Base-by-base conservation (phyloP, 805 yeast genomes). In the Teunomyces atbi region DNA sequence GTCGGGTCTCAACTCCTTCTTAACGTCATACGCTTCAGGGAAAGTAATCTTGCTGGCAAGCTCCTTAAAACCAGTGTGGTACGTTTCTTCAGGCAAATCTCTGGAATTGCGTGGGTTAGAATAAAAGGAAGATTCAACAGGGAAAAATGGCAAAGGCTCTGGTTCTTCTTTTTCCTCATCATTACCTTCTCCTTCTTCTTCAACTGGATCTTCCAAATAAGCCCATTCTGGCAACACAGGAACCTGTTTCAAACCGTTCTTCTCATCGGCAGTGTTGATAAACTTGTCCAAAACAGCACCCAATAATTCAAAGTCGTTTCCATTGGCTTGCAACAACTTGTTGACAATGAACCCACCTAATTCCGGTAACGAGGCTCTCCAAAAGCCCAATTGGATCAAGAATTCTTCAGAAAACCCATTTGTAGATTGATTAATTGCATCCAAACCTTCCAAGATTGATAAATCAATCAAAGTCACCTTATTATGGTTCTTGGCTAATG, bases 1-100 rank as follows among this genome's bases (percentile, higher is more conserved):
- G 57, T 92, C 98, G 21, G 98, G 98, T 71, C 97, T 85, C 61
- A 92, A 76, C 6, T 75, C 71, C 40, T 73, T 63, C n/a, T 66
- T 55, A 41, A 82, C 73, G 13, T 68, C 74, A 59, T 73, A 92
- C 6, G 96, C 91, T 66, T 92, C 97, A 44, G 79, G 76, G 79
- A 92, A 92, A 12, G 87, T 77, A 48, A 91, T 64, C 57, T 81
- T 83, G 69, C 86, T 82, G 19, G 90, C 81, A 40, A 85, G 69
- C 32, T 81, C 86, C 18, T 66, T 53, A 42, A 61, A 60, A 1
- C 66, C 62, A 28, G 59, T 41, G 50, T 69, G 62, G 33, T 73
- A 66, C 8, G 68, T 56, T 1, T 71, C 64, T 47, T 78, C 77
- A 20, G 45, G 46, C 5, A 64, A 62, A 34, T 70, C 79, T 35